These are phyloP conservation scores for Lepidium africanum DNA, from an alignment of 345 rosid genomes.

Conservation along the genomic window DNA sequence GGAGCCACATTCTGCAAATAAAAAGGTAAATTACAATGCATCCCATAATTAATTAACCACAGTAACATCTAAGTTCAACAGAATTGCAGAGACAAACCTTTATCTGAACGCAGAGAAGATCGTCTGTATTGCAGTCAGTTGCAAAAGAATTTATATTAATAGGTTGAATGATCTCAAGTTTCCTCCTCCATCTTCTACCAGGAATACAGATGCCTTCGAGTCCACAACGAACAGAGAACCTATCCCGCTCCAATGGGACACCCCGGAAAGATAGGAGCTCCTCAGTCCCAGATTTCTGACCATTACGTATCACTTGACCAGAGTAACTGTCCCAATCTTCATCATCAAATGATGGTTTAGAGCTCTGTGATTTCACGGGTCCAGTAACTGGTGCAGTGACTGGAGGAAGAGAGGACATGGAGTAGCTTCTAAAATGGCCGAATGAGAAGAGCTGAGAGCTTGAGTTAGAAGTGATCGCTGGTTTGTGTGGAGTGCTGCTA, in stretches of 20 bases:
- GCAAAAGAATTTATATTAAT: conserved; percentile 73
- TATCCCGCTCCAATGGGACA: conserved; percentile 72
- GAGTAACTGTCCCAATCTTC: conserved; percentile 71
- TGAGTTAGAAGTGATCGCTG: conserved; percentile 53
- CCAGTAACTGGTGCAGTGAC: conserved; percentile 46
- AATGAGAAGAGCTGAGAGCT: conserved; percentile 85
- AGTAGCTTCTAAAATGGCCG: conserved; percentile 87
- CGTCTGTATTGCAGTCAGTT: conserved; percentile 87
- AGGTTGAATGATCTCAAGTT: conserved; percentile 87
- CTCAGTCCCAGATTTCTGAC: conserved; percentile 46
- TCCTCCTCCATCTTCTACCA: conserved; percentile 94
- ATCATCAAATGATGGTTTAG: conserved; percentile 67
- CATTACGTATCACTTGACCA: conserved; percentile 38
- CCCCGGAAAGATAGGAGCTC: conserved; percentile 82
- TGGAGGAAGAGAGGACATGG: conserved; percentile 96
- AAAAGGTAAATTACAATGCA: not conserved
- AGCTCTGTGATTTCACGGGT: conserved; percentile 56
- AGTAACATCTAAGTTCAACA: not conserved
- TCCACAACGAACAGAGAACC: conserved; percentile 95
- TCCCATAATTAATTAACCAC: not conserved
- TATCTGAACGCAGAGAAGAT: conserved; percentile 92
- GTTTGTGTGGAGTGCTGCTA: conserved; percentile 43
- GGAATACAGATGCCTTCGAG: conserved; percentile 87
- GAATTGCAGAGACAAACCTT: conserved; percentile 46
- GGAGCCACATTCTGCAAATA: conserved; percentile 83